Percentiles rank a stretch among this genome's conserved stretches.
Evolutionary conservation across 1,139 yeast genomes (phyloP).

Genomic region (Hyphopichia fennica): DNA sequence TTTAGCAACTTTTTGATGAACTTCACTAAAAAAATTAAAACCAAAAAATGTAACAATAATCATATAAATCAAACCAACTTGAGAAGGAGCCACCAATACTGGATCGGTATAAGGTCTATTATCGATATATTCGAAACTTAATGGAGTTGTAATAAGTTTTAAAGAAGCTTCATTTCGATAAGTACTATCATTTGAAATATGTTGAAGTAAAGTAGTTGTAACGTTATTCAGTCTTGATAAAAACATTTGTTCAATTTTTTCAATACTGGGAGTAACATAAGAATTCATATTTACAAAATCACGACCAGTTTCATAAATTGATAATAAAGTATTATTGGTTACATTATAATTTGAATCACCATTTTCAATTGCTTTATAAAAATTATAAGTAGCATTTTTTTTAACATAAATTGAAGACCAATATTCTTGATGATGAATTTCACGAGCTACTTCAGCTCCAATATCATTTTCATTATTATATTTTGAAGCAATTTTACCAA

Average conservation of each 20-base stretch:
- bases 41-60: conserved; percentile 64
- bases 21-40: conserved; percentile 55
- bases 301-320: conserved; percentile 43
- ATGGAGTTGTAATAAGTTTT: conserved; percentile 30
- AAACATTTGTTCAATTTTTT: conserved; percentile 8
- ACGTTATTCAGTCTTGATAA: conserved; percentile 9
- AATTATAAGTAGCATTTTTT: conserved; percentile 37
- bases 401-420: conserved; percentile 46
- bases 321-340: conserved; percentile 21
- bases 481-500: conserved; percentile 15
- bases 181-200: conserved; percentile 10
- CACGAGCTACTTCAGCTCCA: conserved; percentile 29
- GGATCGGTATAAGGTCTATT: conserved; percentile 50
- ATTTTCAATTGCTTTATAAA: conserved; percentile 24
- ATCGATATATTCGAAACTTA: conserved; percentile 43
- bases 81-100: conserved; percentile 61
- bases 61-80: conserved; percentile 74
- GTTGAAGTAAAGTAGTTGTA: not conserved
- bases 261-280: conserved; percentile 25
- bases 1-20: conserved; percentile 48
- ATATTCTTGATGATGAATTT: conserved; percentile 44
- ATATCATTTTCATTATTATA: conserved; percentile 13
- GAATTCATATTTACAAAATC: conserved; percentile 31
- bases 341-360: conserved; percentile 28
- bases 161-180: conserved; percentile 15